Percentiles rank a stretch among this genome's conserved stretches.
Evolutionary conservation across 78 protist species (phyloP).

Genomic region (Monocercomonoides exilis): DNA sequence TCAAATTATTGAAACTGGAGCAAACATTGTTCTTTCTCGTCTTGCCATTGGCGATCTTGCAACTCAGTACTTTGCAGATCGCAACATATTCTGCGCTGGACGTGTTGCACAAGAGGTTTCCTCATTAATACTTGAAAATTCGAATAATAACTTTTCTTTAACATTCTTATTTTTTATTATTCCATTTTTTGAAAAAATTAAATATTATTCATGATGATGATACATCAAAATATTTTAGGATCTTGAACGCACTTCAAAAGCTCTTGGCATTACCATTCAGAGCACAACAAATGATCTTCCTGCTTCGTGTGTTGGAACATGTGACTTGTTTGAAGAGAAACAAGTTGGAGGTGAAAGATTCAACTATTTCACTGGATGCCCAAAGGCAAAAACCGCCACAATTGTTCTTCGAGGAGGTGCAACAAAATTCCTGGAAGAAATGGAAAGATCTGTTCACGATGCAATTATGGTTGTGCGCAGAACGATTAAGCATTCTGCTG

Average conservation of each 20-base stretch:
- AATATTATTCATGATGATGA: too few species aligned
- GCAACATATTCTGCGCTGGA: slow-evolving; percentile 98
- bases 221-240: slow-evolving; percentile 61
- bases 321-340: slow-evolving; percentile 91
- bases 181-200: too few species aligned
- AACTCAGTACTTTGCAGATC: slow-evolving; percentile 99
- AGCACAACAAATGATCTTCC: slow-evolving; percentile 69
- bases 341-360: slow-evolving; percentile 86
- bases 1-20: slow-evolving; percentile 78
- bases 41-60: slow-evolving; percentile 99
- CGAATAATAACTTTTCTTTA: not conserved
- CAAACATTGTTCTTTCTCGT: slow-evolving; percentile 85
- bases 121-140: too few species aligned
- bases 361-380: slow-evolving; percentile 90
- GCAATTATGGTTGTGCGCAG: slow-evolving; percentile 89
- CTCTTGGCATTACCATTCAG: slow-evolving; percentile 78
- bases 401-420: slow-evolving; percentile 97
- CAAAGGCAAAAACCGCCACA: slow-evolving; percentile 71
- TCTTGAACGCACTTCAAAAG: slow-evolving; percentile 67
- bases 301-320: slow-evolving; percentile 71
- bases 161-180: not conserved
- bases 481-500: slow-evolving; percentile 67
- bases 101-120: slow-evolving; percentile 78
- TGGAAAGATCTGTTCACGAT: slow-evolving; percentile 97
- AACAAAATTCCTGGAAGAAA: slow-evolving; percentile 92